Percentiles rank a stretch among this genome's conserved stretches.
Evolutionary conservation across 139 green algal species (phyloP).

Genomic region (Chlamydomonas sphaeroides): DNA sequence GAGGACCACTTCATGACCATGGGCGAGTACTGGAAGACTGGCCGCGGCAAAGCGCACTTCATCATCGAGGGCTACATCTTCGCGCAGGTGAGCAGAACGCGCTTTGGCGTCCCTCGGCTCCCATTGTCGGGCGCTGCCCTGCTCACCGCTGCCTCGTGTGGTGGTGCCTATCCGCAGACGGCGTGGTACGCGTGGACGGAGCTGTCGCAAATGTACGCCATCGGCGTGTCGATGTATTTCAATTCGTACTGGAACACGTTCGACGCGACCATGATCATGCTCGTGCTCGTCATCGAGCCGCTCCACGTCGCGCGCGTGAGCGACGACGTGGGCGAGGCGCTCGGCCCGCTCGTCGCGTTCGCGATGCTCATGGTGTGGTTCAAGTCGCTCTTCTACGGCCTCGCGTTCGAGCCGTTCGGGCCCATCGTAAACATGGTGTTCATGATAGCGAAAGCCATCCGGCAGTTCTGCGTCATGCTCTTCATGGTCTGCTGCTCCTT

Average conservation of each 20-base stretch:
- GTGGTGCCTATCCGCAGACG: slow-evolving; percentile 19
- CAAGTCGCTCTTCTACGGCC: slow-evolving; percentile 55
- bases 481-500: slow-evolving; percentile 50
- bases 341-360: slow-evolving; percentile 49
- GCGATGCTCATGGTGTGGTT: slow-evolving; percentile 47
- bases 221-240: slow-evolving; percentile 46
- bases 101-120: too few species aligned
- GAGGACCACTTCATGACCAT: slow-evolving; percentile 42
- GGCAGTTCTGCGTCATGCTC: slow-evolving; percentile 38
- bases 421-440: slow-evolving; percentile 57
- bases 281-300: slow-evolving; percentile 49
- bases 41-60: slow-evolving; percentile 24
- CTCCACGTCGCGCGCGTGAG: slow-evolving; percentile 30
- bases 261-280: slow-evolving; percentile 38
- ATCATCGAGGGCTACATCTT: slow-evolving; percentile 48
- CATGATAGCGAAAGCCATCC: slow-evolving; percentile 42
- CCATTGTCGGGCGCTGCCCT: too few species aligned
- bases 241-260: slow-evolving; percentile 48
- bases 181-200: slow-evolving; percentile 51
- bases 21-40: slow-evolving; percentile 39
- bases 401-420: slow-evolving; percentile 58
- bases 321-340: slow-evolving; percentile 7
- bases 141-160: too few species aligned
- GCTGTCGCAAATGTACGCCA: slow-evolving; percentile 54
- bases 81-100: slow-evolving; percentile 38